Conservation (phyloP, 129 eudicot genomes). For the Flaveria brownii region DNA sequence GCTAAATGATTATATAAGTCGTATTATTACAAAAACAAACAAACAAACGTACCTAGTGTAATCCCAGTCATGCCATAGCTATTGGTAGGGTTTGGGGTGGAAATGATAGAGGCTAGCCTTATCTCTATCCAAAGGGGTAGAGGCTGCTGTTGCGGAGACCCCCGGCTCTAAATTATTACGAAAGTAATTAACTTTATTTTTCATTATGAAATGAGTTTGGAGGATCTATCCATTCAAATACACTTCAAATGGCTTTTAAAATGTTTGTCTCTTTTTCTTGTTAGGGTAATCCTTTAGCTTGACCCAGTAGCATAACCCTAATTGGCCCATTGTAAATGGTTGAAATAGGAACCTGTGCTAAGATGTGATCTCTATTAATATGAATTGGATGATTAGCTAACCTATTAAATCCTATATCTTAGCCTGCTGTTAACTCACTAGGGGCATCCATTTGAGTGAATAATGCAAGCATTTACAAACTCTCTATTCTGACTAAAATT, state of each 20-base stretch:
- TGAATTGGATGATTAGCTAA: constrained; percentile 12
- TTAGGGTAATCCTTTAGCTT: background rate
- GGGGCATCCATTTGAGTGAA: constrained; percentile 8
- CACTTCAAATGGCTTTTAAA: background rate
- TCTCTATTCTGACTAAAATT: constrained; percentile 5
- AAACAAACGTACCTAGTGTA: too few relatives aligned
- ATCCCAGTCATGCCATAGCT: too few relatives aligned
- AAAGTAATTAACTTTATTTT: background rate
- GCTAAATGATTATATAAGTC: background rate
- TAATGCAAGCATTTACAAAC: background rate
- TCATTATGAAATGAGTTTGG: background rate
- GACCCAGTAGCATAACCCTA: background rate
- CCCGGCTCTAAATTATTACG: background rate
- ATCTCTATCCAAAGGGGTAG: too few relatives aligned
- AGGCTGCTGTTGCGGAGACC: too few relatives aligned
- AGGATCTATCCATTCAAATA: background rate
- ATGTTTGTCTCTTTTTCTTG: background rate
- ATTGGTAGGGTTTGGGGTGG: too few relatives aligned
- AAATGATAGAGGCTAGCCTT: too few relatives aligned
- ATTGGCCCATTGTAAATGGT: background rate
- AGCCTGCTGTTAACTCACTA: background rate
- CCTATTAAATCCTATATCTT: background rate
- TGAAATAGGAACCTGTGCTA: background rate
- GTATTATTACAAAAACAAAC: background rate
- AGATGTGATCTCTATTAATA: constrained; percentile 9